Evolutionary conservation across 1,139 yeast genomes (phyloP).

Genomic region (Saccharomycopsis hybrid): DNA sequence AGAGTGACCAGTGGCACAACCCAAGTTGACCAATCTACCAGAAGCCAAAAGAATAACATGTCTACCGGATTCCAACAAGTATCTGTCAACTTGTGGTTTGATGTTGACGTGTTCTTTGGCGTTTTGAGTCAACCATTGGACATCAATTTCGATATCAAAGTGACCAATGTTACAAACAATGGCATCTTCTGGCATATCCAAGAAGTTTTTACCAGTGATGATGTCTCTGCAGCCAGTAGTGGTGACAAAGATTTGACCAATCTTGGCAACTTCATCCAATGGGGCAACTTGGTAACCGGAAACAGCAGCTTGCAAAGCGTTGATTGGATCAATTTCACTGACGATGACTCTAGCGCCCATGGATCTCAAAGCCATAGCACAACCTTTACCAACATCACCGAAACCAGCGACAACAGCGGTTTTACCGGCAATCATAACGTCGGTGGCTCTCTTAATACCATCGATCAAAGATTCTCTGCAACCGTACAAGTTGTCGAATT

Average conservation of each 20-base stretch:
- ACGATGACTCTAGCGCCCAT: constrained; percentile 99
- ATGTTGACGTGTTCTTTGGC: constrained; percentile 90
- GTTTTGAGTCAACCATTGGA: constrained; percentile 93
- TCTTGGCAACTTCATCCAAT: constrained; percentile 87
- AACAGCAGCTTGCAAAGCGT: constrained; percentile 99
- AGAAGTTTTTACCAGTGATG: constrained; percentile 84
- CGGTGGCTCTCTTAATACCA: constrained; percentile 99
- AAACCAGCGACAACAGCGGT: constrained; percentile 98
- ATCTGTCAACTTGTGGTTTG: constrained; percentile 99
- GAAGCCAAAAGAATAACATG: constrained; percentile 96
- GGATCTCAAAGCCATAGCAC: constrained; percentile 98
- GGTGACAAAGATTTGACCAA: constrained; percentile 98
- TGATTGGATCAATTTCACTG: constrained; percentile 98
- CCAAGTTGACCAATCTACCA: constrained; percentile 99
- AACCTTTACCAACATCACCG: constrained; percentile 99
- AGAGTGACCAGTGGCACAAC: constrained; percentile 99
- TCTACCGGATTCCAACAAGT: constrained; percentile 81
- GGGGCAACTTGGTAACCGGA: constrained; percentile 98
- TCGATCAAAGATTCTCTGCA: constrained; percentile 98
- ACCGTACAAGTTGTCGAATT: constrained; percentile 99
- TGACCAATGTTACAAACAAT: constrained; percentile 99
- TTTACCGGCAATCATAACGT: constrained; percentile 99
- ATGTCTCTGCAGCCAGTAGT: constrained; percentile 99
- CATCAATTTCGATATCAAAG: constrained; percentile 98
- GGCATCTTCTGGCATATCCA: constrained; percentile 97